Percentiles rank a stretch among this genome's conserved stretches.
These are phyloP conservation scores for Cladobotryum protrusum DNA, from an alignment of 2,329 filamentous ascomycete genomes.

Conservation along the genomic window DNA sequence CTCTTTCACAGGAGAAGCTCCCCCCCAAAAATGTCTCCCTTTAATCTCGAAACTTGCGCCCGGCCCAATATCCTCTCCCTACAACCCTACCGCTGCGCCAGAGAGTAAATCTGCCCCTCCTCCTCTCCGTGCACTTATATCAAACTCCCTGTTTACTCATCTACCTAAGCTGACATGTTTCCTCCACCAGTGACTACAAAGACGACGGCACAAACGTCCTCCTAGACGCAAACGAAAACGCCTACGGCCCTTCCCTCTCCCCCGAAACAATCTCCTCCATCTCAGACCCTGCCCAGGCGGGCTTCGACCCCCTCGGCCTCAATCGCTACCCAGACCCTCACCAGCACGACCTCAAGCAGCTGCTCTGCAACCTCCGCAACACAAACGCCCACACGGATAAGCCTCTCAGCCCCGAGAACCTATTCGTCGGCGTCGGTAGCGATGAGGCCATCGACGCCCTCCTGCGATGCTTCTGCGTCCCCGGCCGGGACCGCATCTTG, in stretches of 20 bases:
- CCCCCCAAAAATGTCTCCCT: constrained; percentile 47
- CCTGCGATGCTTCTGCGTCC: constrained; percentile 85
- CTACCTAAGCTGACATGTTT: constrained; percentile 3
- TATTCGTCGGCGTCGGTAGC: constrained; percentile 93
- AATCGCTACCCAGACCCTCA: constrained; percentile 97
- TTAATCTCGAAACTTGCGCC: constrained; percentile 68
- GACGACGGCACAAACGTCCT: constrained; percentile 94
- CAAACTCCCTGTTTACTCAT: constrained; percentile 3
- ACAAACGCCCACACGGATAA: constrained; percentile 72
- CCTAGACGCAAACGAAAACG: constrained; percentile 97
- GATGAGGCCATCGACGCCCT: constrained; percentile 96
- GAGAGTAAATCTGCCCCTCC: constrained; percentile 54
- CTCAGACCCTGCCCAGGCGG: constrained; percentile 29
- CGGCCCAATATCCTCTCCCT: constrained; percentile 70
- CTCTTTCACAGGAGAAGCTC: background rate
- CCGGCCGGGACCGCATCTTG: constrained; percentile 81
- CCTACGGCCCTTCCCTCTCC: constrained; percentile 75
- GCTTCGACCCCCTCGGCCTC: constrained; percentile 69
- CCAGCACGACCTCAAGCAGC: constrained; percentile 78
- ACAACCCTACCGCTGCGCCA: constrained; percentile 72
- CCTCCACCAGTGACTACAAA: constrained; percentile 78
- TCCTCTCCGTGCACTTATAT: constrained; percentile 5
- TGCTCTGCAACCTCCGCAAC: constrained; percentile 82
- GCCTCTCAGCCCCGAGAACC: constrained; percentile 67
- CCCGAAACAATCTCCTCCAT: constrained; percentile 37